Evolutionary conservation across 345 rosid species (phyloP), one percentile per base, ranked within the genome.

Genomic region (Eucalyptus dawsonii): DNA sequence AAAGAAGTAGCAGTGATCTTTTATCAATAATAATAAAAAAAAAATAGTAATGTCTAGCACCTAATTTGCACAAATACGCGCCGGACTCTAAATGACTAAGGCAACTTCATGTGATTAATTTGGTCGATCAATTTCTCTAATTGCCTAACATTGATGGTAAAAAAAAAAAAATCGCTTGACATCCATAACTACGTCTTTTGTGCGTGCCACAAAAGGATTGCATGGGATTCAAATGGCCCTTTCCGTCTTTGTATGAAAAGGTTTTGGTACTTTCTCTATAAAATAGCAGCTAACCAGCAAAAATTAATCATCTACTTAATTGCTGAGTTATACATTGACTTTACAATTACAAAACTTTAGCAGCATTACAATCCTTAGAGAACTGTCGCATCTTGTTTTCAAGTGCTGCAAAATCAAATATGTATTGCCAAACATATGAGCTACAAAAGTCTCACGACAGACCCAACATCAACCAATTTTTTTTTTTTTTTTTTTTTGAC

Each of bases 31-130:
- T n/a, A n/a, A n/a, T n/a, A 31, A 7, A 53, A 17, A n/a, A 7
- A 67, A 4, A 67, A 31, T 3, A 19, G 56, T 0, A 67, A 2
- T 31, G 21, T 9, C 42, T 16, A 67, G 42, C 6, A 10, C 22
- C 80, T 69, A 5, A 5, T 31, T 31, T 69, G 42, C 13, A 17
- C 21, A 16, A 2, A 69, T 8, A 9, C 0, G 2, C 0, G 1
- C 9, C 1, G 3, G 9, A 31, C 37, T 9, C 40, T 31, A 67
- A 67, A 67, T 67, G 42, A 31, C 42, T 31, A 31, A 8, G 24
- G 65, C 12, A 31, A 69, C 24, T 34, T 34, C 24, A 31, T 17
- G 42, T 5, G 80, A 34, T 31, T 31, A 31, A 69, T 34, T 5
- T 17, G 42, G 24, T 34, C 80, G 11, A 34, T 31, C 24, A 34